Percentiles rank a stretch among this genome's conserved stretches.
These are phyloP conservation scores for Fusarium sp. DNA, from an alignment of 2,329 filamentous ascomycete genomes.

Conservation along the genomic window DNA sequence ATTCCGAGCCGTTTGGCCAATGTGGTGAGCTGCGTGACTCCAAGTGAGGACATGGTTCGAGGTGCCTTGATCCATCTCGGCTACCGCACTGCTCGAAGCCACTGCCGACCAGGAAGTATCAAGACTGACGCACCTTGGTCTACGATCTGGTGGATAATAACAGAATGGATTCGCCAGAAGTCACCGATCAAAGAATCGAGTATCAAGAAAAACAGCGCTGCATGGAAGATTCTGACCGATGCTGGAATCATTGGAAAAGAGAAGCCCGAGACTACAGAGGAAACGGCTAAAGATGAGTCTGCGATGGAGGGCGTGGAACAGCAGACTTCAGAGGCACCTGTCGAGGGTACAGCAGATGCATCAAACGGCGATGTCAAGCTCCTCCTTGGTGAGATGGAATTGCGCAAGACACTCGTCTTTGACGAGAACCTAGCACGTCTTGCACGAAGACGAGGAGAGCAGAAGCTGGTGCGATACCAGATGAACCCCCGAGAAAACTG, in stretches of 20 bases:
- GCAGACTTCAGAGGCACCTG: conserved; percentile 2
- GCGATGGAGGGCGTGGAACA: conserved; percentile 53
- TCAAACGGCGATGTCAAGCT: conserved; percentile 32
- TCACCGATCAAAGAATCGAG: conserved; percentile 78
- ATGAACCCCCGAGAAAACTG: conserved; percentile 90
- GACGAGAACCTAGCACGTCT: conserved; percentile 80
- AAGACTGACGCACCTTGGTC: conserved; percentile 94
- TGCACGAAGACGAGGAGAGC: conserved; percentile 71
- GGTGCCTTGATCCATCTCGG: conserved; percentile 84
- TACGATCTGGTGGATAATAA: conserved; percentile 91
- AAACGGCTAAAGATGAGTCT: conserved; percentile 37
- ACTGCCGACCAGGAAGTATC: conserved; percentile 88
- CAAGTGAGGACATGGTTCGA: conserved; percentile 79
- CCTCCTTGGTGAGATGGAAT: conserved; percentile 45
- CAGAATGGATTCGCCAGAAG: conserved; percentile 87
- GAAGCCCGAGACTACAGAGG: conserved; percentile 35
- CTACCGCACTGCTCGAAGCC: conserved; percentile 84
- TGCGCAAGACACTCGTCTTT: conserved; percentile 73
- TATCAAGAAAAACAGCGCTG: conserved; percentile 75
- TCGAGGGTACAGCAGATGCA: conserved; percentile 7
- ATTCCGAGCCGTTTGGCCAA: conserved; percentile 78
- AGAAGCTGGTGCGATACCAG: conserved; percentile 85
- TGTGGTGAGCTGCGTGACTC: conserved; percentile 80
- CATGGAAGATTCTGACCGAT: conserved; percentile 71
- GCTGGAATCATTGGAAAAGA: conserved; percentile 50